Conservation (phyloP, 1,139 yeast genomes). For the Taphrina deformans region DNA sequence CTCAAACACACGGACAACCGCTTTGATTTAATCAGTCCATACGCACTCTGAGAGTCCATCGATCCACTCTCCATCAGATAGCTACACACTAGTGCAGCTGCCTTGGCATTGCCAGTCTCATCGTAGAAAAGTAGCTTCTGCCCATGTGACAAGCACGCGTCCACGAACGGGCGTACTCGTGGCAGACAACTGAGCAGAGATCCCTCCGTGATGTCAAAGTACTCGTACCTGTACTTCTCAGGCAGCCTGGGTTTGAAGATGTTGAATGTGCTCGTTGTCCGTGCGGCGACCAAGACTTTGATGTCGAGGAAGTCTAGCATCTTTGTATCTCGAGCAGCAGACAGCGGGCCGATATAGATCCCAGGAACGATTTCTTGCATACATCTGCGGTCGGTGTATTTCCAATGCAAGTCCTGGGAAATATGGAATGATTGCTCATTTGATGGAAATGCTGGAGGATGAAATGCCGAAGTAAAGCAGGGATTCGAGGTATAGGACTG, state of each 20-base stretch:
- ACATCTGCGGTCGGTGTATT: slow-evolving; percentile 23
- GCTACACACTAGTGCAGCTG: slow-evolving; percentile 26
- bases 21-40: slow-evolving; percentile 13
- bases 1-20: slow-evolving; percentile 20
- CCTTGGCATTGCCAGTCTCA: slow-evolving; percentile 27
- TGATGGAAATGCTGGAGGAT: slow-evolving; percentile 1
- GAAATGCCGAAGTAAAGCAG: neutral
- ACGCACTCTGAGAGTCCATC: slow-evolving; percentile 9
- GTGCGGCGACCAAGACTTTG: slow-evolving; percentile 20
- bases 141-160: slow-evolving; percentile 13
- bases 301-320: slow-evolving; percentile 7
- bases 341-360: slow-evolving; percentile 24
- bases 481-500: neutral
- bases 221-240: slow-evolving; percentile 25
- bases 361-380: slow-evolving; percentile 29
- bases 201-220: slow-evolving; percentile 28
- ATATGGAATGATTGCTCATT: neutral
- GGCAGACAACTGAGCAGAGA: slow-evolving; percentile 7
- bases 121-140: slow-evolving; percentile 23
- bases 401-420: slow-evolving; percentile 14
- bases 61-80: slow-evolving; percentile 23
- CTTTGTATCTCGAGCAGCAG: slow-evolving; percentile 23
- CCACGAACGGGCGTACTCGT: slow-evolving; percentile 14
- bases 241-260: slow-evolving; percentile 23
- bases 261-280: slow-evolving; percentile 14